Evolutionary conservation across 1,284 basidiomycete species (phyloP).

Genomic region (Irpex lacteus): DNA sequence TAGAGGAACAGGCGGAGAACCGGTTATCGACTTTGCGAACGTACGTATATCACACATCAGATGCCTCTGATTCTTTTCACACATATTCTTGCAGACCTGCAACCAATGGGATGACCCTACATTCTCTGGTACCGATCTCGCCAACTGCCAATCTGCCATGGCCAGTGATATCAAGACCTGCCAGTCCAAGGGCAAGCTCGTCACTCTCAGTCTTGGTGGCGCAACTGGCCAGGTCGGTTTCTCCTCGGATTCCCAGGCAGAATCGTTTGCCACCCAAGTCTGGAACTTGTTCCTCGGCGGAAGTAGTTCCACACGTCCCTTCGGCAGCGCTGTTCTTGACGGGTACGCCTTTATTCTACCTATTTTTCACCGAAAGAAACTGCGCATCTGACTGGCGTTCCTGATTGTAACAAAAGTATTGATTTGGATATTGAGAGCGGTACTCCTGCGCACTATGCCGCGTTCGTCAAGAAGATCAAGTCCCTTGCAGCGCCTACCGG

Average conservation of each 20-base stretch:
- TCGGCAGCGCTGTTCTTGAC: slow-evolving; percentile 58
- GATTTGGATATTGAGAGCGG: slow-evolving; percentile 69
- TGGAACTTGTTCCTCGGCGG: slow-evolving; percentile 67
- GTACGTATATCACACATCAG: slow-evolving; percentile 29
- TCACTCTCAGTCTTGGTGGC: slow-evolving; percentile 62
- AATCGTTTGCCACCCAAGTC: slow-evolving; percentile 51
- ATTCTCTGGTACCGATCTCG: slow-evolving; percentile 55
- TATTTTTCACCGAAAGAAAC: not conserved
- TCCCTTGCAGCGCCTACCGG: slow-evolving; percentile 40
- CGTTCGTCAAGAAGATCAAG: slow-evolving; percentile 54
- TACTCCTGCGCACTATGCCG: slow-evolving; percentile 43
- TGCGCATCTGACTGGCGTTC: not conserved
- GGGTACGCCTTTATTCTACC: slow-evolving; percentile 38
- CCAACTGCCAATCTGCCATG: slow-evolving; percentile 48
- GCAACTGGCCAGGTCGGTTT: slow-evolving; percentile 53
- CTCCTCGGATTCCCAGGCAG: slow-evolving; percentile 46
- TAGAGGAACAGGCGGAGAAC: slow-evolving; percentile 48
- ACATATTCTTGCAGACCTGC: slow-evolving; percentile 38
- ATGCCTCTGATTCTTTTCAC: not conserved
- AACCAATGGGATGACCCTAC: slow-evolving; percentile 35
- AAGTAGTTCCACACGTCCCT: slow-evolving; percentile 48
- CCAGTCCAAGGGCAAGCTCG: slow-evolving; percentile 60
- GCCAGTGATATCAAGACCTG: slow-evolving; percentile 53
- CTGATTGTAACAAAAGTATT: slow-evolving; percentile 28
- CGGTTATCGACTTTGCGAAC: slow-evolving; percentile 57